A percentile compares a stretch with the other conserved stretches of the same genome.
These are phyloP conservation scores for Clavaria fumosa DNA, from an alignment of 768 basidiomycete genomes.

Conservation along the genomic window DNA sequence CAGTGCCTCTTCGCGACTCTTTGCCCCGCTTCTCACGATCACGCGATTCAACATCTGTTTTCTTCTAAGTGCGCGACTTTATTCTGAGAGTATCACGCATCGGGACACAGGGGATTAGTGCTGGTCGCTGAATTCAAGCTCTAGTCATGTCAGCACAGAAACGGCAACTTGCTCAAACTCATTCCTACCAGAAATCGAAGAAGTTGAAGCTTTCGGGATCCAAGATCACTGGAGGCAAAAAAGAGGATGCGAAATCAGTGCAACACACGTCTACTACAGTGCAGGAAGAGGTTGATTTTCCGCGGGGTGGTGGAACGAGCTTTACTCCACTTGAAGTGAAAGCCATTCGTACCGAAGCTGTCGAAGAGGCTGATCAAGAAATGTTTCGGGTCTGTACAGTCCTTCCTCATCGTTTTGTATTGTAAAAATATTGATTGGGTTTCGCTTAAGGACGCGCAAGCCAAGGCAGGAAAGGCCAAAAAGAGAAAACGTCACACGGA, in stretches of 20 bases:
- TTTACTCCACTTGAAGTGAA: conserved; percentile 87
- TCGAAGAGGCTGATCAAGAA: conserved; percentile 71
- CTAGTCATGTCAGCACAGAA: conserved; percentile 37
- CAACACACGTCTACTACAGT: conserved; percentile 25
- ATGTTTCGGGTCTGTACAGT: conserved; percentile 42
- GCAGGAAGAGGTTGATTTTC: conserved; percentile 78
- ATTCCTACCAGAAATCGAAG: conserved; percentile 37
- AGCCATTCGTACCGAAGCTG: conserved; percentile 66
- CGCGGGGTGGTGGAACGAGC: conserved; percentile 82
- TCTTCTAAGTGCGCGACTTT: no score
- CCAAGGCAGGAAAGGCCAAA: conserved; percentile 26
- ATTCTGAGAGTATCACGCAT: no score
- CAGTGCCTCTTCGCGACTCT: no score
- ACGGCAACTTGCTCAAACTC: conserved; percentile 41
- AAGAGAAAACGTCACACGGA: conserved; percentile 32
- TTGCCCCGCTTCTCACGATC: no score
- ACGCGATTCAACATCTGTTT: no score
- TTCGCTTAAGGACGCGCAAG: conserved; percentile 15
- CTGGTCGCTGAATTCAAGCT: no score
- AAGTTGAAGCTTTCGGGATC: conserved; percentile 41
- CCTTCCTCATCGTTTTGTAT: no score
- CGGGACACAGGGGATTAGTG: no score
- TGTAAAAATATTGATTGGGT: conserved; percentile 7
- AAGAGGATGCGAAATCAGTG: conserved; percentile 15
- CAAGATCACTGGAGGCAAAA: conserved; percentile 17